Evolutionary conservation across 371 early-diverging fungal genomes (phyloP).

Genomic region (Apophysomyces ossiformis): DNA sequence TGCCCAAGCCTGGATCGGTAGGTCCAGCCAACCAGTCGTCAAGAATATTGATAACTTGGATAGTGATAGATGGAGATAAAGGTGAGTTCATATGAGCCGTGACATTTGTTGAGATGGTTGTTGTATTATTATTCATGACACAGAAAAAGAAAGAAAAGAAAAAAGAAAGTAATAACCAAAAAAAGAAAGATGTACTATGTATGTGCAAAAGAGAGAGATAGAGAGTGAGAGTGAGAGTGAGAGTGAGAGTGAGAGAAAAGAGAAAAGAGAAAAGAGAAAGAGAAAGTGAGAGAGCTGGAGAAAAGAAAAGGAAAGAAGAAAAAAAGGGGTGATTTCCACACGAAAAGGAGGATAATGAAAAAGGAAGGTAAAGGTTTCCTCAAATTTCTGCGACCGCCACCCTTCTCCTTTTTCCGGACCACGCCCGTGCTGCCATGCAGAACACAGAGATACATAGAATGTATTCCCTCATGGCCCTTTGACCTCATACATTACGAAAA

Average conservation of each 20-base stretch:
- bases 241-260: too few relatives aligned
- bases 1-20: slow-evolving; percentile 9
- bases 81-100: background rate
- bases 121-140: slow-evolving; percentile 10
- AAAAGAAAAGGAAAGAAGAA: slow-evolving; percentile 8
- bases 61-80: background rate
- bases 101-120: background rate
- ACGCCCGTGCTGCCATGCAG: slow-evolving; percentile 25
- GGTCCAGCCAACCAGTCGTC: slow-evolving; percentile 7
- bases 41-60: background rate
- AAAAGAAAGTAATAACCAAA: slow-evolving; percentile 7
- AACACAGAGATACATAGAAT: too few relatives aligned
- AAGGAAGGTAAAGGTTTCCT: background rate
- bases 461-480: too few relatives aligned
- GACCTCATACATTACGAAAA: too few relatives aligned
- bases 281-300: background rate
- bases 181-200: background rate
- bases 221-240: too few relatives aligned
- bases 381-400: slow-evolving; percentile 19
- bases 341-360: slow-evolving; percentile 9
- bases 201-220: background rate
- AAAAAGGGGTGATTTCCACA: slow-evolving; percentile 6
- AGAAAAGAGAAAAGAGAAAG: too few relatives aligned
- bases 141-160: slow-evolving; percentile 12
- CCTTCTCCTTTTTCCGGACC: slow-evolving; percentile 27